Evolutionary conservation across 2,329 filamentous ascomycete genomes (phyloP), one percentile per base, ranked within the genome.

Genomic region (Chaetomiaceae sp.): DNA sequence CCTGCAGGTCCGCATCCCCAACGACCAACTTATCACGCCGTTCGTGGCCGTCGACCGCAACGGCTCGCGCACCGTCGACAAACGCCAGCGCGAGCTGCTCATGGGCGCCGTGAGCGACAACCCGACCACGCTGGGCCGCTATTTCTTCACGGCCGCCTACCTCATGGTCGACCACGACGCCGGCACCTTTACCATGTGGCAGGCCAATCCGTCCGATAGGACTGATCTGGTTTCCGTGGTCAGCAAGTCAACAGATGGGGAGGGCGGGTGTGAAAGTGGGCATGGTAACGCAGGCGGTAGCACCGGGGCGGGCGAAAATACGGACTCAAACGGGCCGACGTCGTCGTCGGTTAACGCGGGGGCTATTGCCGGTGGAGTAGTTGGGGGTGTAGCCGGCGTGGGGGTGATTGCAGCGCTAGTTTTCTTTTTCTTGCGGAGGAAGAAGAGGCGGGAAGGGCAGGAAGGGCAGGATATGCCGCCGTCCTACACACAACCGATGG

Each of bases 111-210:
- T 21, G 11, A 20, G n/a, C 21, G n/a, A 36, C 21, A 51, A 51
- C 14, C 59, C 59, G 0, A 56, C 64, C 0, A 66, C 62, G 0
- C 54, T 70, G 0, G 68, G 68, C 2, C 61, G 67, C 1, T 68
- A 68, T 40, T 70, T 71, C 37, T 56, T 69, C 10, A 69, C 67
- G 0, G 56, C 65, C 0, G 68, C 67, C 1, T 70, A 70, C 45
- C 58, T 71, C 0, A 70, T 70, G 68, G 65, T 70, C 7, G 62
- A 70, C 34, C 62, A 66, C 21, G 68, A 70, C 8, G 60, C 63
- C 6, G 51, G 59, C 0, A 65, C 62, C 0, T 71, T 69, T 23
- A 70, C 68, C 0, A 55, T 70, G 5, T 71, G 68, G 67, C 58
- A 67, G 13, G 66, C 67, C 0, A 69, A 69, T 25, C 65, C 63